A percentile compares a stretch with the other conserved stretches of the same genome.
phyloP scores from a whole-genome alignment of 768 basidiomycete genomes.

The Suillus hirtellus region DNA sequence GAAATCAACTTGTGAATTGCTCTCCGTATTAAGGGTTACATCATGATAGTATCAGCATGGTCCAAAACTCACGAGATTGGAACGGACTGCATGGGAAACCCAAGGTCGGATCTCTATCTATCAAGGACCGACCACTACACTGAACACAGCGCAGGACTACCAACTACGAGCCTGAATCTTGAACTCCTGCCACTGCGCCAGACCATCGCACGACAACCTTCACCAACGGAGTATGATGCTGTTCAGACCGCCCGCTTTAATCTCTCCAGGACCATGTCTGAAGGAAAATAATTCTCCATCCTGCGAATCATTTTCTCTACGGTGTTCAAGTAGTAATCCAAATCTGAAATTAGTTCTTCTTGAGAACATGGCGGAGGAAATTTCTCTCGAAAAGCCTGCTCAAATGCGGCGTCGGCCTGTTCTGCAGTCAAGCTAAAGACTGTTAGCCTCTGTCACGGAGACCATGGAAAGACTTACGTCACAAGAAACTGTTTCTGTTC shows the following conservation, averaged over 20 bases:
- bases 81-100: too few species aligned
- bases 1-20: background rate
- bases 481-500: constrained; percentile 16
- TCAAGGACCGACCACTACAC: too few species aligned
- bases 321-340: constrained; percentile 26
- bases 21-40: background rate
- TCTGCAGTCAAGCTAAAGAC: constrained; percentile 16
- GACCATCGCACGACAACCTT: too few species aligned
- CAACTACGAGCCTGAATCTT: too few species aligned
- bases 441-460: background rate
- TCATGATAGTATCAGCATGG: background rate
- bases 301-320: constrained; percentile 29
- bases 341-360: constrained; percentile 15
- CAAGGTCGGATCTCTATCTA: too few species aligned
- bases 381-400: constrained; percentile 24
- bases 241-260: background rate
- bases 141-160: too few species aligned
- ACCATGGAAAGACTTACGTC: background rate
- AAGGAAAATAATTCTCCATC: constrained; percentile 27
- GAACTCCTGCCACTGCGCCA: too few species aligned
- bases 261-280: background rate
- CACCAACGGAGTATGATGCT: too few species aligned
- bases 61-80: background rate
- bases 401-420: constrained; percentile 16
- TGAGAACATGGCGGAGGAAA: constrained; percentile 23